Conservation (phyloP, 352 stramenopile genomes). For the Globisporangium solare region DNA sequence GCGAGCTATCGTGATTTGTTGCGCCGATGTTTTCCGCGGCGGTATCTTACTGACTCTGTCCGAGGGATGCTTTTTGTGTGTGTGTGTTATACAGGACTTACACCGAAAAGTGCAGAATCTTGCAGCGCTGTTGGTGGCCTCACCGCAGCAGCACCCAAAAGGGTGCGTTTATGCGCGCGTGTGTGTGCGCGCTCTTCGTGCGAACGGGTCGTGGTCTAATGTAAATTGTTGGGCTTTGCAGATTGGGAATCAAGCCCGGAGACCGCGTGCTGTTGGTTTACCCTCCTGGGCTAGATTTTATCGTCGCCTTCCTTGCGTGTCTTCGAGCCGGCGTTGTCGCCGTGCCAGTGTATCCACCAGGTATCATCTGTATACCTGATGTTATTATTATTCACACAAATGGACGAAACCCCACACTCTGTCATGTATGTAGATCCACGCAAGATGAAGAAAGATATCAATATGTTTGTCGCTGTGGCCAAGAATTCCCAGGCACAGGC, state of each 20-base stretch:
- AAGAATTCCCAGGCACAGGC: constrained; percentile 88
- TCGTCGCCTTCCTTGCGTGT: constrained; percentile 96
- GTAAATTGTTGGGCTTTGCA: constrained; percentile 9
- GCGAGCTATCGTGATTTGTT: not conserved
- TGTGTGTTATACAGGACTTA: constrained; percentile 41
- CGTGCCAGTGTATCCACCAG: constrained; percentile 87
- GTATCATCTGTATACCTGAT: constrained; percentile 13
- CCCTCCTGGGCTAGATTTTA: constrained; percentile 96
- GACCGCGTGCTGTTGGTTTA: constrained; percentile 95
- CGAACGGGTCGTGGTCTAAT: too few species aligned
- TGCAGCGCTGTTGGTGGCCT: constrained; percentile 50
- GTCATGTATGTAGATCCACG: constrained; percentile 72
- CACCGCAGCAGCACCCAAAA: constrained; percentile 49
- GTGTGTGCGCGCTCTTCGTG: not conserved
- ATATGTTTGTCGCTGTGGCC: constrained; percentile 94
- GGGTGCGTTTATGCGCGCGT: constrained; percentile 37
- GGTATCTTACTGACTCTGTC: constrained; percentile 1
- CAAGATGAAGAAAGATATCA: constrained; percentile 94
- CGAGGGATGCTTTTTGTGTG: not conserved
- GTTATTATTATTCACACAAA: not conserved
- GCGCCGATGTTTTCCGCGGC: not conserved
- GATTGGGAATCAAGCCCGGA: constrained; percentile 54
- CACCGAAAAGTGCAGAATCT: constrained; percentile 64
- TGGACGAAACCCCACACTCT: not conserved
- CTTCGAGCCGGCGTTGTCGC: constrained; percentile 91